Evolutionary conservation across 768 basidiomycete species (phyloP), one percentile per base, ranked within the genome.

Genomic region (Lyophyllum shimeji): DNA sequence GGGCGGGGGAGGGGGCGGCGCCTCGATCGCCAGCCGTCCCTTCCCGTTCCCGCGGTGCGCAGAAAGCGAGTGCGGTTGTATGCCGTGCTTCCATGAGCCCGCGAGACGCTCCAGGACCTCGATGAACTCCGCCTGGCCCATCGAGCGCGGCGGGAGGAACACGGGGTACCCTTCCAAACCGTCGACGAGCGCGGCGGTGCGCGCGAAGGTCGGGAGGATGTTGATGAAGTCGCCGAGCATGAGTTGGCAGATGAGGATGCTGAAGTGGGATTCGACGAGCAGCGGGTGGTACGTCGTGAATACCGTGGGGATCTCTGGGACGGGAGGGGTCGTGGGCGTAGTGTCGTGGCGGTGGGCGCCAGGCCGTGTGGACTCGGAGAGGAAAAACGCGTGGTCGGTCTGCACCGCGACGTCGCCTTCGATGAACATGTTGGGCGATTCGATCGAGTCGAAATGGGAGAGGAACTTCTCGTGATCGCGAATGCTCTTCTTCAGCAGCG

Each of bases 211-310:
- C 7, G 82, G 78, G 11, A 92, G 71, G 27, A 92, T 71, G 11
- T 73, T 70, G 1, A 76, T 63, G 62, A 94, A 85, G 59, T 94
- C 89, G 4, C 86, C 92, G 17, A 93, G 81, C 78, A 95, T 82
- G 55, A 95, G 75, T 40, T 83, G 76, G 60, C 85, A 84, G 58
- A 93, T 77, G 31, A 95, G 77, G 51, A 93, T 77, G 60, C 84
- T 88, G 74, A 88, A 95, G 65, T 90, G 87, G 3, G 91, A 86
- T 67, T 95, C 93, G 55, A 94, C 87, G 48, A 95, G 82, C 51
- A 95, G 80, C 13, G 93, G 93, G 62, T 95, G 93, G 64, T 95
- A 95, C 0, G 93, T 93, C 49, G 93, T 91, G 74, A 90, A 89
- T 64, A 82, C 78, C n/a, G 82, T 69, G 0, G 86, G 83, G 2